phyloP scores from a whole-genome alignment of 2,329 filamentous ascomycete species.

The Exophiala aquamarina region DNA sequence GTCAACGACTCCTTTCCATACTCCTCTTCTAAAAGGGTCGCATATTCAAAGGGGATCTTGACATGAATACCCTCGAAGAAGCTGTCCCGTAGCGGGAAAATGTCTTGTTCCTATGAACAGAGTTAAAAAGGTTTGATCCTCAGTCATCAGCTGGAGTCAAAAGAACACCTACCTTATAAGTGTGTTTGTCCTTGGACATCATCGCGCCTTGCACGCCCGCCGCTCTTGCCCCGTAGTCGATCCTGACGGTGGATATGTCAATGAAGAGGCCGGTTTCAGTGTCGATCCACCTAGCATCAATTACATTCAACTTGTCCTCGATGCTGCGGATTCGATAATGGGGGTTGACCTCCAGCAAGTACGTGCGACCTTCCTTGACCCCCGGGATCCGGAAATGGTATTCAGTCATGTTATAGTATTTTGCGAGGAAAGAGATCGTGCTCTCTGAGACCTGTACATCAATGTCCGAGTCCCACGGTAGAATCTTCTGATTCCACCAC shows the following conservation, averaged over 20 bases:
- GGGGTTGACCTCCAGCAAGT: conserved; percentile 61
- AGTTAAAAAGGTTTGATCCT: background rate
- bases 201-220: conserved; percentile 44
- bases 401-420: conserved; percentile 63
- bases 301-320: conserved; percentile 53
- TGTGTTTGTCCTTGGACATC: conserved; percentile 59
- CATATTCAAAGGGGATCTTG: conserved; percentile 58
- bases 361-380: conserved; percentile 40
- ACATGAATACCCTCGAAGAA: conserved; percentile 55
- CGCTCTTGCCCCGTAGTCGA: conserved; percentile 41
- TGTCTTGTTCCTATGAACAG: conserved; percentile 43
- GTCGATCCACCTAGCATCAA: conserved; percentile 64
- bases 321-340: conserved; percentile 48
- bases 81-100: conserved; percentile 58
- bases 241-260: conserved; percentile 59
- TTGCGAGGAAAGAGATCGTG: conserved; percentile 56
- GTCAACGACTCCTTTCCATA: conserved; percentile 54
- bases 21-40: conserved; percentile 54
- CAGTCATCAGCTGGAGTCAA: no score
- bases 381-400: conserved; percentile 47
- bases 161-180: conserved; percentile 47
- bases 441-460: conserved; percentile 59
- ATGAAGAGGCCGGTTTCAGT: conserved; percentile 60
- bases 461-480: conserved; percentile 63
- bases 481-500: conserved; percentile 63